phyloP scores from a whole-genome alignment of 371 early-diverging fungal genomes.

The Mucor circinelloides region DNA sequence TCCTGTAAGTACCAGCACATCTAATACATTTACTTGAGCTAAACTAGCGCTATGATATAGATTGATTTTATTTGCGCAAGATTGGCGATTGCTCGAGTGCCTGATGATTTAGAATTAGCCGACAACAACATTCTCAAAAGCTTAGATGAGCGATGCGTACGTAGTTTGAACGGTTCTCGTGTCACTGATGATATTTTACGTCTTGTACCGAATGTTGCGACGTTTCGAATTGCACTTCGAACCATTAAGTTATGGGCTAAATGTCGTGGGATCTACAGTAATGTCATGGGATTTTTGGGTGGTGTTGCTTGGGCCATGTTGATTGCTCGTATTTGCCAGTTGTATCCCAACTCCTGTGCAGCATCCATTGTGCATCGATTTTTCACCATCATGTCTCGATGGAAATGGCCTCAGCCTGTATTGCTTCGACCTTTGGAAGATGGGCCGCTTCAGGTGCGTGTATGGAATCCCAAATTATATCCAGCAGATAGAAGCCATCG shows the following conservation, averaged over 20 bases:
- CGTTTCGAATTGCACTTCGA: conserved; percentile 92
- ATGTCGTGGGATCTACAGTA: conserved; percentile 91
- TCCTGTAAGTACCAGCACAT: conserved; percentile 55
- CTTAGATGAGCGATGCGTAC: conserved; percentile 93
- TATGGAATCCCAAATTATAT: conserved; percentile 98
- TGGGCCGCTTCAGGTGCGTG: conserved; percentile 88
- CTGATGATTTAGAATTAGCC: conserved; percentile 86
- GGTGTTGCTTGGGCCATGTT: conserved; percentile 99
- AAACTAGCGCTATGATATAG: conserved; percentile 46
- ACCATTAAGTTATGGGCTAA: conserved; percentile 99
- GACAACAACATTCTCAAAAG: conserved; percentile 89
- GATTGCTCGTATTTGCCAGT: conserved; percentile 97
- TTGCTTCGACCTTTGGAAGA: conserved; percentile 92
- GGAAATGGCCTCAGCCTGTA: conserved; percentile 99
- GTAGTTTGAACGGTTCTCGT: conserved; percentile 98
- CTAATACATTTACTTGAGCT: neutral
- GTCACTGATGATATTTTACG: conserved; percentile 98
- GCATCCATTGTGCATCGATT: conserved; percentile 89
- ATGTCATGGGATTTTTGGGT: conserved; percentile 98
- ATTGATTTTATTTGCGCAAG: conserved; percentile 98
- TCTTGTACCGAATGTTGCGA: conserved; percentile 91
- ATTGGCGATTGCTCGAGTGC: conserved; percentile 77
- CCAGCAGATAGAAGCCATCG: conserved; percentile 89
- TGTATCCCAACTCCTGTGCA: conserved; percentile 96
- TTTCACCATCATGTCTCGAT: conserved; percentile 88